A percentile compares a stretch with the other conserved stretches of the same genome.
Evolutionary conservation across 116 monocot species (phyloP).

Genomic region (Trichopus zeylanicus): DNA sequence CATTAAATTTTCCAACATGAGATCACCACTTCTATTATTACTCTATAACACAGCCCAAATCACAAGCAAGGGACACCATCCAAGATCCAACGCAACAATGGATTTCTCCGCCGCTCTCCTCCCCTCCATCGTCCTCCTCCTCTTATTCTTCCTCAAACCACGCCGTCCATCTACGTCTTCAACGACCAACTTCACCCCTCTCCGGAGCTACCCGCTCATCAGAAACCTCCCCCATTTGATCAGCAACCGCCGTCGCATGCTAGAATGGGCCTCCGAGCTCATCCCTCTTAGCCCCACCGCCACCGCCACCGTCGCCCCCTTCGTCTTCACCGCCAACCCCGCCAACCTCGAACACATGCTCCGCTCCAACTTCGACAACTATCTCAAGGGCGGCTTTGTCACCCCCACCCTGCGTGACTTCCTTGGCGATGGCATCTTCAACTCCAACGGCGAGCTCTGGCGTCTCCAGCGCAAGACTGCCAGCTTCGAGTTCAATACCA

Average conservation of each 20-base stretch:
- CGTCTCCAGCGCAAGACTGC: constrained; percentile 10
- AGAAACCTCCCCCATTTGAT: constrained; percentile 1
- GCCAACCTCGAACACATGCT: constrained; percentile 9
- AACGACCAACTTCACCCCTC: not conserved
- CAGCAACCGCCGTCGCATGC: constrained; percentile 8
- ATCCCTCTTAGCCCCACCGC: not conserved
- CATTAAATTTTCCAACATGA: too few species aligned
- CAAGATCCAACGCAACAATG: not conserved
- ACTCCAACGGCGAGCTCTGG: constrained; percentile 18
- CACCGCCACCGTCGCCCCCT: constrained; percentile 1
- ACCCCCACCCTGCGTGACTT: constrained; percentile 6
- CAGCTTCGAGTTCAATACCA: constrained; percentile 9
- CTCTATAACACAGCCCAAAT: too few species aligned
- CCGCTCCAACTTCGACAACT: constrained; percentile 6
- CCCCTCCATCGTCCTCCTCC: not conserved
- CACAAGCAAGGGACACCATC: too few species aligned
- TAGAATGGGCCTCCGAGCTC: constrained; percentile 12
- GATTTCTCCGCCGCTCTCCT: not conserved
- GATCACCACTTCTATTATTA: too few species aligned
- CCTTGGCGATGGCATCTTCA: constrained; percentile 11
- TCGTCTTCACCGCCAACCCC: constrained; percentile 10
- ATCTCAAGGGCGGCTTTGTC: constrained; percentile 9
- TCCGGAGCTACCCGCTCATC: not conserved
- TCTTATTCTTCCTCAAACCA: not conserved
- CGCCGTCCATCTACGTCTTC: not conserved